Percentiles rank a stretch among this genome's conserved stretches.
phyloP scores from a whole-genome alignment of 2,329 filamentous ascomycete genomes.

The Conoideocrella luteorostrata region DNA sequence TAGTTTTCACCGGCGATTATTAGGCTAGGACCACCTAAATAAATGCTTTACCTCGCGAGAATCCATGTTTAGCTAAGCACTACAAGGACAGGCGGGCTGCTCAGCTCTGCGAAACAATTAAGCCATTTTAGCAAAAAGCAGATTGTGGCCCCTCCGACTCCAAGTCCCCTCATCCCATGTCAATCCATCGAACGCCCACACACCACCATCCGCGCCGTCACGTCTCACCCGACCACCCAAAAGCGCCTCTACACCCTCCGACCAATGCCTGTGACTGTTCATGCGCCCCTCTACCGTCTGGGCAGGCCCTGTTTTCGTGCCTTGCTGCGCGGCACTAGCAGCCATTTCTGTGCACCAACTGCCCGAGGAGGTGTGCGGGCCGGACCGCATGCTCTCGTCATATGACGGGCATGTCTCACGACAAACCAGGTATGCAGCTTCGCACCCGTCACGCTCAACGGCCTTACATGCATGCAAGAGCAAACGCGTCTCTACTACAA shows the following conservation, averaged over 20 bases:
- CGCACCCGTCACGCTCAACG: background rate
- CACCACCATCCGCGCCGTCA: too few relatives aligned
- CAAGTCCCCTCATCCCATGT: background rate
- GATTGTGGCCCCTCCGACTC: too few relatives aligned
- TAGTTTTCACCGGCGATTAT: too few relatives aligned
- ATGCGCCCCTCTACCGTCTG: background rate
- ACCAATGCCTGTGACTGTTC: background rate
- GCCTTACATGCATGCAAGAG: background rate
- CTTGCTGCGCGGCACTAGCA: too few relatives aligned
- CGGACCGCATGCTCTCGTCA: background rate
- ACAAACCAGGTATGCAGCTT: background rate
- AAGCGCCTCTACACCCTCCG: background rate
- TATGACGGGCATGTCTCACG: background rate
- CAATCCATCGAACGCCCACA: background rate
- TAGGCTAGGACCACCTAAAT: too few relatives aligned
- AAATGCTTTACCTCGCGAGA: too few relatives aligned
- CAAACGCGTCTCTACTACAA: background rate
- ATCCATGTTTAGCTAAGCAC: too few relatives aligned
- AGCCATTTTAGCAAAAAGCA: too few relatives aligned
- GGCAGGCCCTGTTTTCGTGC: background rate
- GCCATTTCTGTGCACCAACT: background rate
- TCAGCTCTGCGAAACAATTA: too few relatives aligned
- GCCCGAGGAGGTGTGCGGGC: background rate
- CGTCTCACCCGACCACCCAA: background rate
- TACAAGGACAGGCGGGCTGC: too few relatives aligned